Evolutionary conservation across 1,284 basidiomycete species (phyloP), one percentile per base, ranked within the genome.

Genomic region (Bondarzewia mesenterica): DNA sequence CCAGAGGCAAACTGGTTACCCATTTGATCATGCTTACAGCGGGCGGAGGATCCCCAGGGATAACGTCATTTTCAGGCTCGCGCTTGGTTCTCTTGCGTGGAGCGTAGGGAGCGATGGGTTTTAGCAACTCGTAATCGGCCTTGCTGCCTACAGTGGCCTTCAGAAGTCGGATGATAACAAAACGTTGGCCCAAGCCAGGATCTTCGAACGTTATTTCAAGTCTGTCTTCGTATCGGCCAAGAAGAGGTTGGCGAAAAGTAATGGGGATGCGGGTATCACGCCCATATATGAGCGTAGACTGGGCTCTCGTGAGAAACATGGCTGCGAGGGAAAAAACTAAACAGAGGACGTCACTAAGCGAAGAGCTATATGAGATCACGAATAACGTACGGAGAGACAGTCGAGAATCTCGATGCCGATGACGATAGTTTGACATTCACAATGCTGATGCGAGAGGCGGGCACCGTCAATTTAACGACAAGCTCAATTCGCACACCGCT

Each of bases 51-150:
- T 73, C 67, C 1, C 82, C 82, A 22, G 69, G 68, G 1, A 80
- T 62, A 20, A 81, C 61, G 0, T 67, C 54, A 3, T 52, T 61
- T 42, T 74, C 75, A 0, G 64, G 61, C 18, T 69, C 66, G 21
- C 75, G 63, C 0, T 53, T 51, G 0, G 63, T 63, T 1, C 70
- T 68, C 12, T 65, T 59, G 1, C 71, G 69, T 3, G 78, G 77
- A 8, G 71, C 63, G 56, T 79, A 85, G 0, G 82, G 80, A 0
- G 70, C 62, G 4, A 49, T 63, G 0, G 82, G 75, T 42, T 67
- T 66, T 18, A 85, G 61, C 0, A 61, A 51, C n/a, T 78, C 71
- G 49, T 80, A 72, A 48, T 78, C 77, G 0, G 60, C 74, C 45
- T 57, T 51, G 44, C 58, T 64, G 1, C 69, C 70, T 4, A 72